Percentiles rank a stretch among this genome's conserved stretches.
phyloP scores from a whole-genome alignment of 2,329 filamentous ascomycete genomes.

The Hypomyces perniciosus region DNA sequence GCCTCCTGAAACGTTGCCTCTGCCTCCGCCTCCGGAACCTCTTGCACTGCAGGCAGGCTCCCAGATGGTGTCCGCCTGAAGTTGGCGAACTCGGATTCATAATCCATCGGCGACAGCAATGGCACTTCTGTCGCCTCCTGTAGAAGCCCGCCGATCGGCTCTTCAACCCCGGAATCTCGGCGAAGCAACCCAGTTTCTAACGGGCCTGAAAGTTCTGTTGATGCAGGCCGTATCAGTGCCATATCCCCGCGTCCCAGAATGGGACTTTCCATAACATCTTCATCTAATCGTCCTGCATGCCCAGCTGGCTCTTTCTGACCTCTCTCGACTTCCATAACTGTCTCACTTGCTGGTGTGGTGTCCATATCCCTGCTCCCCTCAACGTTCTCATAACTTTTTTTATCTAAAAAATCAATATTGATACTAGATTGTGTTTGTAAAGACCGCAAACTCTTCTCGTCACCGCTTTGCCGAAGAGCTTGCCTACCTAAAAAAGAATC shows the following conservation, averaged over 20 bases:
- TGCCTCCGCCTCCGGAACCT: constrained; percentile 42
- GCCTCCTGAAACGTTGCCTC: constrained; percentile 18
- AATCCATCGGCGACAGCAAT: constrained; percentile 8
- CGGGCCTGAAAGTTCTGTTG: background rate
- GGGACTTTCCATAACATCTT: constrained; percentile 33
- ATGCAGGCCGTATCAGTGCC: constrained; percentile 11
- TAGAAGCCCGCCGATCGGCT: constrained; percentile 25
- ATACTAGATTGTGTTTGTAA: background rate
- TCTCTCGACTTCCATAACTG: constrained; percentile 17
- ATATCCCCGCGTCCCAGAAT: constrained; percentile 28
- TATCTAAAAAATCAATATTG: constrained; percentile 6
- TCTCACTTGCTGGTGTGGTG: constrained; percentile 12
- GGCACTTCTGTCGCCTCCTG: constrained; percentile 23
- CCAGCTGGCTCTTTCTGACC: constrained; percentile 20
- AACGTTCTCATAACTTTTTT: background rate
- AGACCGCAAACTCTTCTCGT: constrained; percentile 25
- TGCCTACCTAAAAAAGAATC: constrained; percentile 42
- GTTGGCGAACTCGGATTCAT: constrained; percentile 27
- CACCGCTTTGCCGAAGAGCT: constrained; percentile 38
- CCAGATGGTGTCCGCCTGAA: constrained; percentile 38
- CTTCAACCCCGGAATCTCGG: constrained; percentile 25
- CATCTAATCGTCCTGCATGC: constrained; percentile 20
- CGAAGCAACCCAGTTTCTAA: constrained; percentile 23
- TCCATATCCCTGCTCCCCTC: background rate
- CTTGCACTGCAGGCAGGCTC: constrained; percentile 45